Base-by-base conservation (phyloP, 2,329 filamentous ascomycete species). In the Coniochaeta sp. region DNA sequence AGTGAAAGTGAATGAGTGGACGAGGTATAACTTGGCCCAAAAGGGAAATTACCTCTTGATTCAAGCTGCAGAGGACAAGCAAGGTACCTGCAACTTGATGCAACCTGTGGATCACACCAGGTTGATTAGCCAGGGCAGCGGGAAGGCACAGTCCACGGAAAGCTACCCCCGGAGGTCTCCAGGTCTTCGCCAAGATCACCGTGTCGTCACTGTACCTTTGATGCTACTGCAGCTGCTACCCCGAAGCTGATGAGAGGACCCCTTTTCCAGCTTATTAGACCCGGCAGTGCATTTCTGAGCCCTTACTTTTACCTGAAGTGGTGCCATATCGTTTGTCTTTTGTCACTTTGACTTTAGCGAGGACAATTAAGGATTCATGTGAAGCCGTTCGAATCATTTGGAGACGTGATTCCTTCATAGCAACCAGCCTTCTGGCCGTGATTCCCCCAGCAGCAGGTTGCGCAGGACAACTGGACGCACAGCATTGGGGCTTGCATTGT, bases 61-160 rank as follows among this genome's bases (percentile, higher is more conserved):
- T 26, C 38, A 14, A 42, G 38, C 20, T 22, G 14, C 20, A 42
- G n/a, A n/a, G n/a, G n/a, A n/a, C n/a, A n/a, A n/a, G n/a, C n/a
- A 40, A 42, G 38, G 20, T 10, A 42, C 38, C 18, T 42, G 38
- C 38, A 24, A 22, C 38, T 38, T 42, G 38, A 42, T 42, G 38
- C 38, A 42, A 42, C 20, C 38, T 42, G 38, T 42, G 38, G 38
- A 42, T 42, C 38, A 26, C 38, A 26, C 38, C 2, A 42, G 20
- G 38, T 8, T 42, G n/a, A n/a, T 14, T 42, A 42, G 38, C 38
- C 38, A 42, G 38, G 38, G 38, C 38, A 42, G 38, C 38, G 38
- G 38, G 38, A 42, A 42, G 38, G 38, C 10, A 26, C 38, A 26
- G n/a, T 42, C 20, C n/a, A 42, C 38, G 18, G 38, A 42, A 14